Percentiles rank a stretch among this genome's conserved stretches.
phyloP scores from a whole-genome alignment of 305 asterid species.

The Fraxinus latifolia region DNA sequence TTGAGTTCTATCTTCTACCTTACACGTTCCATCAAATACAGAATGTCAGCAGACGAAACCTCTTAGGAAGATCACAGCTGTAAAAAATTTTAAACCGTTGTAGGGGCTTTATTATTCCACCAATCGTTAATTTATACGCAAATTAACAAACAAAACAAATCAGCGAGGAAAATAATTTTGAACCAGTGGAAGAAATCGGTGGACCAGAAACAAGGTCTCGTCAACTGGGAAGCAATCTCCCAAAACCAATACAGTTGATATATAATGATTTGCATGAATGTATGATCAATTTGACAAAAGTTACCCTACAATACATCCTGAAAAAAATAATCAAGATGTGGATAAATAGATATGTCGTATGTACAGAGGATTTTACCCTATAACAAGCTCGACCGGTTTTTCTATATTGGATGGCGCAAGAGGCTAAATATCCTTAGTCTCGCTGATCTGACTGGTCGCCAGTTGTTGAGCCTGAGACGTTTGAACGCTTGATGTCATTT shows the following conservation, averaged over 20 bases:
- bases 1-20: neutral
- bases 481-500: constrained; percentile 39
- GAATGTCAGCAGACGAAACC: neutral
- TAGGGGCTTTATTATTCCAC: neutral
- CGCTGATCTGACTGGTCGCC: constrained; percentile 42
- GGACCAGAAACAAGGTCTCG: neutral
- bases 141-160: neutral
- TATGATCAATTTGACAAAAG: neutral
- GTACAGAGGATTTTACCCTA: constrained; percentile 8
- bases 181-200: neutral
- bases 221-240: neutral
- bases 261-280: neutral
- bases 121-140: neutral
- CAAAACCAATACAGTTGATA: neutral
- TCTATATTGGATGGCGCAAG: neutral
- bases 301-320: neutral
- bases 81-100: neutral
- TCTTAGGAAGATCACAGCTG: neutral
- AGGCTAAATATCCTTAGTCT: constrained; percentile 23
- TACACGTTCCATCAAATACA: neutral
- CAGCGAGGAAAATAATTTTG: neutral
- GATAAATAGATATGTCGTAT: constrained; percentile 1
- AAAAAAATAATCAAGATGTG: neutral
- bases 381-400: neutral
- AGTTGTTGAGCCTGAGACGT: constrained; percentile 27